Conservation (phyloP, 139 green algal genomes). For the Chlorella sp. region DNA sequence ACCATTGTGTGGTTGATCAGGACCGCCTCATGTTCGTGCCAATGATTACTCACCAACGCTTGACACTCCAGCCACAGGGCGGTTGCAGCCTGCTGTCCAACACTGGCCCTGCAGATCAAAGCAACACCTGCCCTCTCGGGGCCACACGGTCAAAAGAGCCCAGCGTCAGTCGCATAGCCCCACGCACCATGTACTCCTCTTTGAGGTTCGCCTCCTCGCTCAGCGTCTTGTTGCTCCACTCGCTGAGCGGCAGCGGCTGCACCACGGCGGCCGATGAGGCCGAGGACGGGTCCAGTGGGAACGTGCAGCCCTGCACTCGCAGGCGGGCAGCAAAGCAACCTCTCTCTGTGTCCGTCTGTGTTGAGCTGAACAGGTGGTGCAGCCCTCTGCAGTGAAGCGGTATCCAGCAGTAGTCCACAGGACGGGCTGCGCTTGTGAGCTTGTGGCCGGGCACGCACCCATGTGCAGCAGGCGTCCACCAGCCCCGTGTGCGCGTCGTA, state of each 20-base stretch:
- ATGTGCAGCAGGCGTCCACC: not conserved
- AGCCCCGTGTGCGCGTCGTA: constrained; percentile 36
- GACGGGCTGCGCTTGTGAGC: not conserved
- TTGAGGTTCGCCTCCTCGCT: constrained; percentile 29
- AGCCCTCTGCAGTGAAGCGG: not conserved
- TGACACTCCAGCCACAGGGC: too few relatives aligned
- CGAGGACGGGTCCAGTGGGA: not conserved
- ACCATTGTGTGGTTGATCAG: not conserved
- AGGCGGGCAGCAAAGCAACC: not conserved
- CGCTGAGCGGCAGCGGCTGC: not conserved
- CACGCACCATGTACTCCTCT: constrained; percentile 47
- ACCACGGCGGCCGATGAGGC: not conserved
- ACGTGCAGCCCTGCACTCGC: not conserved
- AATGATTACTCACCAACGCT: not conserved
- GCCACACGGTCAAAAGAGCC: too few relatives aligned
- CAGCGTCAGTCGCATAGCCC: not conserved
- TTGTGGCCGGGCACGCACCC: not conserved
- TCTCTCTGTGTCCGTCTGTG: too few relatives aligned
- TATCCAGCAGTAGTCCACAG: not conserved
- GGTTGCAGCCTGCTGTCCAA: too few relatives aligned
- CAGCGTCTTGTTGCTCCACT: constrained; percentile 15
- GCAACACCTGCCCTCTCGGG: too few relatives aligned
- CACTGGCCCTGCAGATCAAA: too few relatives aligned
- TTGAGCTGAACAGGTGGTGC: not conserved
- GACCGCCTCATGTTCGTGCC: not conserved